phyloP scores from a whole-genome alignment of 2,329 filamentous ascomycete genomes.

The Diaporthe nobilis region DNA sequence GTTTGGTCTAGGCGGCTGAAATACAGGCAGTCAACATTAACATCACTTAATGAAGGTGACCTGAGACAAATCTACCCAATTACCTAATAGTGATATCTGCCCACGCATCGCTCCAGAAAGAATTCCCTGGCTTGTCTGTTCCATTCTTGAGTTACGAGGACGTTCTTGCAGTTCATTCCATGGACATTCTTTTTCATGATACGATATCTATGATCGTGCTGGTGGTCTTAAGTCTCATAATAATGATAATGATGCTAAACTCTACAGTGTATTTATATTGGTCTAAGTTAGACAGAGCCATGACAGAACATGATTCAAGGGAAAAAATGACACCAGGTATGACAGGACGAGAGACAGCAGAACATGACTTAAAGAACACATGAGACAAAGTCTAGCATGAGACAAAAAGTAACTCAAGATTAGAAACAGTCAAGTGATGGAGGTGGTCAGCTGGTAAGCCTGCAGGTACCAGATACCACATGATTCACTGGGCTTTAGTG shows the following conservation, averaged over 20 bases:
- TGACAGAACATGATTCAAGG: not conserved
- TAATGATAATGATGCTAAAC: not conserved
- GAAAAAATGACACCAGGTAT: not conserved
- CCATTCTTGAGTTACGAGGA: not conserved
- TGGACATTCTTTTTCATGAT: not conserved
- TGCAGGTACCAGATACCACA: too few relatives aligned
- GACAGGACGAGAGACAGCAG: not conserved
- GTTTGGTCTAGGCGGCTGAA: too few relatives aligned
- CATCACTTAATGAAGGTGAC: too few relatives aligned
- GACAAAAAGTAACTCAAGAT: too few relatives aligned
- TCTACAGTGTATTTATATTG: not conserved
- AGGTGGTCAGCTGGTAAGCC: too few relatives aligned
- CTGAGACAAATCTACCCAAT: too few relatives aligned
- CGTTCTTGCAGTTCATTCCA: not conserved
- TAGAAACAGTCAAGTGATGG: too few relatives aligned
- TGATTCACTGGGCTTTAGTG: too few relatives aligned
- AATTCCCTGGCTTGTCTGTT: too few relatives aligned
- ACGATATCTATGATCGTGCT: not conserved
- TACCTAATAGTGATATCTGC: too few relatives aligned
- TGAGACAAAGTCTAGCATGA: not conserved
- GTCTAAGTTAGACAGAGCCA: not conserved
- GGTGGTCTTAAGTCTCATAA: not conserved
- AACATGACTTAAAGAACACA: not conserved
- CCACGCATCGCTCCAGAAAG: too few relatives aligned
- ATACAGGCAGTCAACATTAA: too few relatives aligned